A percentile compares a stretch with the other conserved stretches of the same genome.
Conservation (phyloP, 2,329 filamentous ascomycete species). For the Colletotrichum sp. region DNA sequence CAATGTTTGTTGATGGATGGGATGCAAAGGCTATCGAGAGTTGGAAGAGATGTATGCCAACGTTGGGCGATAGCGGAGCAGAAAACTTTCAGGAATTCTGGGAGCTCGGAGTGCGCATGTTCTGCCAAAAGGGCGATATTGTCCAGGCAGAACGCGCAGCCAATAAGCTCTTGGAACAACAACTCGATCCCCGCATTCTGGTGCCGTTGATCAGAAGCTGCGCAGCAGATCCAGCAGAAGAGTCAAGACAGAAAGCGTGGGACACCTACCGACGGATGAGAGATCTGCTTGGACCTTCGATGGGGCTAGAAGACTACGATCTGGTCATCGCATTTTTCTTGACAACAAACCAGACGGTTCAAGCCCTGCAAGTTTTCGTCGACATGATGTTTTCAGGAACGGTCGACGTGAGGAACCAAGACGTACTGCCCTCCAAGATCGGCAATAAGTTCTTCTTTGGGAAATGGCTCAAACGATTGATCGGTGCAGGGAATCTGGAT, state of each 20-base stretch:
- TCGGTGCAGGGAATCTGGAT: constrained; percentile 73
- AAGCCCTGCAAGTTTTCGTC: constrained; percentile 78
- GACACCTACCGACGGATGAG: constrained; percentile 69
- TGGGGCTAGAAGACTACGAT: constrained; percentile 80
- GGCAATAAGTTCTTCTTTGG: constrained; percentile 83
- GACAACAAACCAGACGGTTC: constrained; percentile 65
- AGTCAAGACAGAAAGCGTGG: constrained; percentile 65
- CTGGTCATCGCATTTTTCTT: constrained; percentile 74
- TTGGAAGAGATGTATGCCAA: constrained; percentile 64
- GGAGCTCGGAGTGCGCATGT: constrained; percentile 71
- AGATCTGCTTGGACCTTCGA: constrained; percentile 60
- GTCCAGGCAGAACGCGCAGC: constrained; percentile 63
- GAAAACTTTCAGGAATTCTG: constrained; percentile 60
- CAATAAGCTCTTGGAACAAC: constrained; percentile 55
- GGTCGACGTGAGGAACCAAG: constrained; percentile 49
- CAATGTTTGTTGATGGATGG: constrained; percentile 68
- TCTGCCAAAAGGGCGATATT: constrained; percentile 62
- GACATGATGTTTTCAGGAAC: constrained; percentile 82
- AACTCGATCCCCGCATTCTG: constrained; percentile 60
- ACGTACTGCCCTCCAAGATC: constrained; percentile 51
- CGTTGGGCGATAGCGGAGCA: constrained; percentile 51
- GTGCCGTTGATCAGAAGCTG: constrained; percentile 74
- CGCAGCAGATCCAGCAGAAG: constrained; percentile 55
- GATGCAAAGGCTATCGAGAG: constrained; percentile 64
- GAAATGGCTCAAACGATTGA: constrained; percentile 86